Percentiles rank a stretch among this genome's conserved stretches.
phyloP scores from a whole-genome alignment of 352 stramenopile species.

The Globisporangium apiculatum region DNA sequence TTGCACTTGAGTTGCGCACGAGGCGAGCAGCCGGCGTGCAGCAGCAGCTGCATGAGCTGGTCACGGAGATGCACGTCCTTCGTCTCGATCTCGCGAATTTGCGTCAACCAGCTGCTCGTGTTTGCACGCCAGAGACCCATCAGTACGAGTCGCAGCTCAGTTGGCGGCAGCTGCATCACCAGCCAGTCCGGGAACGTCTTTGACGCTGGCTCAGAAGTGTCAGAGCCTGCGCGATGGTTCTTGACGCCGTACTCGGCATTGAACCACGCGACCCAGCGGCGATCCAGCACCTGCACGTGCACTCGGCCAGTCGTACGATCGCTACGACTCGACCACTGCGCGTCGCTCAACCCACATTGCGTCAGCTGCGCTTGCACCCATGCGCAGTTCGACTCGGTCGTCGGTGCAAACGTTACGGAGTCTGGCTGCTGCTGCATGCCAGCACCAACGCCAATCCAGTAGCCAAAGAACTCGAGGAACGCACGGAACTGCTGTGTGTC shows the following conservation, averaged over 20 bases:
- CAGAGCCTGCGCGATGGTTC: not conserved
- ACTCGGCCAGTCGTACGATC: not conserved
- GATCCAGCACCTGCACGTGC: constrained; percentile 5
- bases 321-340: constrained; percentile 5
- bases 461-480: constrained; percentile 8
- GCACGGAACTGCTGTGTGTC: constrained; percentile 7
- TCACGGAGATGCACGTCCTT: constrained; percentile 2
- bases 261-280: constrained; percentile 10
- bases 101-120: constrained; percentile 2
- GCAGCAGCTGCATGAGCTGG: constrained; percentile 9
- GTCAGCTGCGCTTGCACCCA: constrained; percentile 6
- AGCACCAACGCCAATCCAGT: constrained; percentile 5
- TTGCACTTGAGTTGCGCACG: constrained; percentile 7
- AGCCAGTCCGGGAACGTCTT: constrained; percentile 4
- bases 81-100: constrained; percentile 5
- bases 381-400: constrained; percentile 2
- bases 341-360: constrained; percentile 8
- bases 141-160: constrained; percentile 7
- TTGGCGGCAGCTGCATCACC: constrained; percentile 8
- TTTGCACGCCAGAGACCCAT: constrained; percentile 4
- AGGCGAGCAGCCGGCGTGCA: constrained; percentile 10
- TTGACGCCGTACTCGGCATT: constrained; percentile 7
- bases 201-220: constrained; percentile 2
- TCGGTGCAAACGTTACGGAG: constrained; percentile 2
- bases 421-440: not conserved